Evolutionary conservation across 176 grass and related monocot genomes (phyloP), one percentile per base, ranked within the genome.

Genomic region (Tuctoria greenei): DNA sequence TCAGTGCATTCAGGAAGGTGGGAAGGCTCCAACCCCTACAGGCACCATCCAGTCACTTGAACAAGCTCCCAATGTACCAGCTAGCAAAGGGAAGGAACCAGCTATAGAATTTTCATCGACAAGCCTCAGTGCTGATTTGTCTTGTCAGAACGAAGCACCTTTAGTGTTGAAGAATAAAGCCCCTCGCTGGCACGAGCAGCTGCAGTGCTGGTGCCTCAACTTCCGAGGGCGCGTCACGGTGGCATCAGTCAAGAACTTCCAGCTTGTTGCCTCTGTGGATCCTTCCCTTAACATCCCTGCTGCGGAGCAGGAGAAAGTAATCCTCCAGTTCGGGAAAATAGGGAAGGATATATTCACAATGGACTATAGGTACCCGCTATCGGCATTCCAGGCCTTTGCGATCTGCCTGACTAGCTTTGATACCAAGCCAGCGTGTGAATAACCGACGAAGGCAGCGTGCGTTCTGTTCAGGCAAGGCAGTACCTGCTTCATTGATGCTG

Each of bases 201-300:
- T 99, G 58, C 95, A 99, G 42, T 99, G 95, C 71, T 95, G 95
- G 95, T 99, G 95, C 88, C 86, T 99, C 87, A 99, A 99, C 84
- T 99, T 99, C 61, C 85, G 92, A 54, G 95, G 95, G 57, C 84
- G 92, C 2, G 95, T 99, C 28, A 99, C 95, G 0, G 95, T 99
- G 4, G 92, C 95, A 18, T 99, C 95, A 0, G 92, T 99, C 60
- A 99, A 99, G 89, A 99, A 99, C 72, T 99, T 95, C 71, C 95
- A 99, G 84, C 90, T 99, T 5, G 95, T 95, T 0, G 95, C 89
- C 2, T 86, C 82, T 1, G 77, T 93, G 20, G 87, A 95, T 71
- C 92, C 89, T 77, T 81, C 84, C 27, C 77, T 83, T 0, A 79
- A 87, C 26, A 41, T 95, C 31, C 87, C 89, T 7, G 74, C 80